phyloP scores from a whole-genome alignment of 1,284 basidiomycete genomes.

The Coniophora puteana region DNA sequence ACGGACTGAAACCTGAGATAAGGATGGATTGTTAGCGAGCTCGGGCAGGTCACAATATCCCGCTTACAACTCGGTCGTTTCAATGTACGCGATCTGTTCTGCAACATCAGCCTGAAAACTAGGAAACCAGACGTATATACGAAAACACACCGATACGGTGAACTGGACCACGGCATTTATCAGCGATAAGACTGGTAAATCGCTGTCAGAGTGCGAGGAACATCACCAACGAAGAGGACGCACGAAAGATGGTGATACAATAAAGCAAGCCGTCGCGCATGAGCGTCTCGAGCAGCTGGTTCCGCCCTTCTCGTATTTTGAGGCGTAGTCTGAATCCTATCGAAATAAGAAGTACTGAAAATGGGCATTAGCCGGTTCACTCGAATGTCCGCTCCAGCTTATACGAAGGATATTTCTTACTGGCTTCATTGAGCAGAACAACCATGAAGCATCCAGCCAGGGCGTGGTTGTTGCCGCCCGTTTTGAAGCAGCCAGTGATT shows the following conservation, averaged over 20 bases:
- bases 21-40: too few relatives aligned
- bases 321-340: too few relatives aligned
- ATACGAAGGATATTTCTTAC: too few relatives aligned
- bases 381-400: too few relatives aligned
- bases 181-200: neutral
- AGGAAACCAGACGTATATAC: too few relatives aligned
- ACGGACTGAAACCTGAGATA: too few relatives aligned
- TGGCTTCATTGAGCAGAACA: slow-evolving; percentile 2
- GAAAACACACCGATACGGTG: slow-evolving; percentile 1
- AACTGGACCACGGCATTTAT: slow-evolving; percentile 1
- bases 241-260: slow-evolving; percentile 1
- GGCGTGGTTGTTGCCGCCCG: neutral
- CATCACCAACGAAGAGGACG: neutral
- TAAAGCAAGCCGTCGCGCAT: slow-evolving; percentile 1
- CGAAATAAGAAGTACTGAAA: too few relatives aligned
- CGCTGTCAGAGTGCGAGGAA: neutral
- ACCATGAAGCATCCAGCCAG: slow-evolving; percentile 1
- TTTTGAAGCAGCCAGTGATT: slow-evolving; percentile 4
- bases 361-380: too few relatives aligned
- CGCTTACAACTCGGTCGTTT: too few relatives aligned
- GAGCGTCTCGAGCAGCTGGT: neutral
- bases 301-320: neutral
- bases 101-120: too few relatives aligned
- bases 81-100: too few relatives aligned
- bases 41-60: too few relatives aligned